Conservation (phyloP, 495 filamentous ascomycete species). For the Durotheca rogersii region DNA sequence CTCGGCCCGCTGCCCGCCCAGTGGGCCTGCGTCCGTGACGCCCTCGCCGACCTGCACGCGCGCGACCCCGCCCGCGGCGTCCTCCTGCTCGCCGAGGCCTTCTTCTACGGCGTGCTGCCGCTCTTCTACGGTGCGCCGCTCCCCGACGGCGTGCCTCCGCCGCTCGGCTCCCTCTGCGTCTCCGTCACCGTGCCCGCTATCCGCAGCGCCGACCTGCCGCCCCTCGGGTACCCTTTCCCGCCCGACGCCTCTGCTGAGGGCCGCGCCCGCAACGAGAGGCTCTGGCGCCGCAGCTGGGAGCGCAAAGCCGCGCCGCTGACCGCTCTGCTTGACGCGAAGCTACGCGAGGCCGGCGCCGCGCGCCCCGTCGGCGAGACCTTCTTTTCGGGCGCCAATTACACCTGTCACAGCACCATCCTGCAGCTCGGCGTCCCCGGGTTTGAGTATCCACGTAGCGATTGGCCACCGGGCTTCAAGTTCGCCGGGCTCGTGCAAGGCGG, state of each 20-base stretch:
- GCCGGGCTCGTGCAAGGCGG: slow-evolving; percentile 33
- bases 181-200: slow-evolving; percentile 33
- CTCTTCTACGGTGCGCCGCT: slow-evolving; percentile 30
- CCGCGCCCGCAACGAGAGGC: slow-evolving; percentile 14
- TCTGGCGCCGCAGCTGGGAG: slow-evolving; percentile 25
- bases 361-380: slow-evolving; percentile 8
- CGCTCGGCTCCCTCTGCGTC: slow-evolving; percentile 20
- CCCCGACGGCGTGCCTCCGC: slow-evolving; percentile 12
- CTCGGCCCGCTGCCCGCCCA: slow-evolving; percentile 29
- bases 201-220: slow-evolving; percentile 31
- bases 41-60: slow-evolving; percentile 24
- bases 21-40: slow-evolving; percentile 25
- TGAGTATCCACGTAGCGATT: slow-evolving; percentile 41
- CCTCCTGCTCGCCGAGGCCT: slow-evolving; percentile 35
- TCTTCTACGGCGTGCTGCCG: slow-evolving; percentile 32
- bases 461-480: slow-evolving; percentile 35
- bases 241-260: slow-evolving; percentile 22
- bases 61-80: slow-evolving; percentile 27
- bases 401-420: slow-evolving; percentile 25
- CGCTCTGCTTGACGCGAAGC: slow-evolving; percentile 11
- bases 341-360: slow-evolving; percentile 20
- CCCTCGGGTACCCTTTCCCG: slow-evolving; percentile 22
- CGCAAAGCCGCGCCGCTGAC: slow-evolving; percentile 10
- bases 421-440: slow-evolving; percentile 41
- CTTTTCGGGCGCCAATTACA: slow-evolving; percentile 33